Conservation (phyloP, 306 rosid species). For the Prunus armeniaca region DNA sequence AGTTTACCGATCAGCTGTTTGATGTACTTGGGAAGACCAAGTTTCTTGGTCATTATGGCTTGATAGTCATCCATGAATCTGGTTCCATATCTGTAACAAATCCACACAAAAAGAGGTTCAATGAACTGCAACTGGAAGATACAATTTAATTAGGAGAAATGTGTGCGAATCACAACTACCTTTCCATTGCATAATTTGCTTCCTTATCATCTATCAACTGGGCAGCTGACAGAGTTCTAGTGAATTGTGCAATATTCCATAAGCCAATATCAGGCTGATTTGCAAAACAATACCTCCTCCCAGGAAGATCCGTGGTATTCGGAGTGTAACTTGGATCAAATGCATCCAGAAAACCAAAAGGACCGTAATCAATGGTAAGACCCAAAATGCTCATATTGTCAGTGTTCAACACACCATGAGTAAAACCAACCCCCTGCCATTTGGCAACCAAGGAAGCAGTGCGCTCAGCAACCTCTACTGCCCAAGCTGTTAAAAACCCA, state of each 20-base stretch:
- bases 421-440: slow-evolving; percentile 99
- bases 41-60: slow-evolving; percentile 89
- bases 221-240: slow-evolving; percentile 65
- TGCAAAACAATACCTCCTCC: slow-evolving; percentile 96
- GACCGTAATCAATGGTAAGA: slow-evolving; percentile 94
- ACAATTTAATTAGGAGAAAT: not conserved
- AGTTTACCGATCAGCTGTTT: slow-evolving; percentile 88
- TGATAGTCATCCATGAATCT: slow-evolving; percentile 97
- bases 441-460: slow-evolving; percentile 88
- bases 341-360: slow-evolving; percentile 98
- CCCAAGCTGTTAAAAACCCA: slow-evolving; percentile 67
- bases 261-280: slow-evolving; percentile 97
- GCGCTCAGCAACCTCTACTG: slow-evolving; percentile 88
- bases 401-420: slow-evolving; percentile 98
- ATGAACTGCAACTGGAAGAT: slow-evolving; percentile 6
- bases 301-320: slow-evolving; percentile 97
- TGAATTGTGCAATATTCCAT: slow-evolving; percentile 89
- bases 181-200: slow-evolving; percentile 94
- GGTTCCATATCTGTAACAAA: slow-evolving; percentile 70
- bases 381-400: slow-evolving; percentile 99
- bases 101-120: slow-evolving; percentile 20
- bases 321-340: slow-evolving; percentile 98
- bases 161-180: slow-evolving; percentile 47
- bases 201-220: slow-evolving; percentile 81
- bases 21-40: slow-evolving; percentile 89